A percentile compares a stretch with the other conserved stretches of the same genome.
These are phyloP conservation scores for Plenodomus tracheiphilus DNA, from an alignment of 2,329 filamentous ascomycete species.

Conservation along the genomic window DNA sequence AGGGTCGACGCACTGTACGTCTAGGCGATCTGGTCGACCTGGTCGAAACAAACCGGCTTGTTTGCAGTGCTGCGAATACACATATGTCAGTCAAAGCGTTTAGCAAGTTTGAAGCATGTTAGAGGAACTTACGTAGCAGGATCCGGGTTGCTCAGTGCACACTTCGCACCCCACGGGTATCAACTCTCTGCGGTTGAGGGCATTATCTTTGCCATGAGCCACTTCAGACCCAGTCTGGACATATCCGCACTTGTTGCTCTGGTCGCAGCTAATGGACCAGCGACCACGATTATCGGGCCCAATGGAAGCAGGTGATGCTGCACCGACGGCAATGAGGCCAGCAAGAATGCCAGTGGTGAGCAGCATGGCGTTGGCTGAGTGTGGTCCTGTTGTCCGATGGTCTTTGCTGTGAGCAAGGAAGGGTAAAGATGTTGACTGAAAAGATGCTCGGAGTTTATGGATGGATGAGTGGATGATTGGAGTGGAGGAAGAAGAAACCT, in stretches of 20 bases:
- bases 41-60: no score
- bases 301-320: slow-evolving; percentile 1
- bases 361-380: slow-evolving; percentile 7
- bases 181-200: no score
- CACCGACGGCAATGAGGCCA: slow-evolving; percentile 11
- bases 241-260: slow-evolving; percentile 8
- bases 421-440: slow-evolving; percentile 13
- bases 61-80: no score
- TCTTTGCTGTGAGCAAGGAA: background rate
- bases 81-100: no score
- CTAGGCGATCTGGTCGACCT: no score
- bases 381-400: background rate
- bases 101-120: no score
- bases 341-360: slow-evolving; percentile 9
- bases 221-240: background rate
- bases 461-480: slow-evolving; percentile 6
- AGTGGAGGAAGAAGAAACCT: slow-evolving; percentile 8
- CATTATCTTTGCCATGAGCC: background rate
- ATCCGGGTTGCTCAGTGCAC: no score
- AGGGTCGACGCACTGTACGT: no score
- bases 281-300: background rate
- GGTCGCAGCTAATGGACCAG: slow-evolving; percentile 9
- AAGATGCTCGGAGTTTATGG: slow-evolving; percentile 7
- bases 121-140: no score
- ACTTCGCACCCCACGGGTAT: no score